phyloP scores from a whole-genome alignment of 2,329 filamentous ascomycete species.

The Endothia cerciana region DNA sequence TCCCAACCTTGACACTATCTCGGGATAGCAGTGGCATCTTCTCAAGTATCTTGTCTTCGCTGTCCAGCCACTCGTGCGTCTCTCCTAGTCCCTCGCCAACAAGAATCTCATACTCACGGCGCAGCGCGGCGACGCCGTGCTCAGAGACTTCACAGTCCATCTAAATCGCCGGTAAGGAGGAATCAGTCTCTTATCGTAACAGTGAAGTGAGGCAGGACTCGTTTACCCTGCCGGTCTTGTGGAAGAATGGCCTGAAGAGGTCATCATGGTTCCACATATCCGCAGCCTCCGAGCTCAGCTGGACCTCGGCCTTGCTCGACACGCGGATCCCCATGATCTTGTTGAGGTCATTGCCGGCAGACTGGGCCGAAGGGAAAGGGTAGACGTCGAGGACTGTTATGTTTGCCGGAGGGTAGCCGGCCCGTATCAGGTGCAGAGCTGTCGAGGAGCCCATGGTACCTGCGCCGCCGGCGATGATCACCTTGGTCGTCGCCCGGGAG shows the following conservation, averaged over 20 bases:
- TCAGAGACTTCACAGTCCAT: constrained; percentile 41
- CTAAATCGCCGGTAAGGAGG: constrained; percentile 4
- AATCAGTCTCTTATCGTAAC: not conserved
- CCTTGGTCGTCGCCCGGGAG: constrained; percentile 26
- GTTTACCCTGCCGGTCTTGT: constrained; percentile 46
- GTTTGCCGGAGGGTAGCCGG: constrained; percentile 47
- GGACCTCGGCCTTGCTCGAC: constrained; percentile 38
- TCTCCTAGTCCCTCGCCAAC: constrained; percentile 43
- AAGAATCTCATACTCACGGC: constrained; percentile 42
- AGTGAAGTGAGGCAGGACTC: not conserved
- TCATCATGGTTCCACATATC: constrained; percentile 48
- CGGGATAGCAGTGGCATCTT: constrained; percentile 45
- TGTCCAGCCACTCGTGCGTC: constrained; percentile 47
- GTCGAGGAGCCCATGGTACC: constrained; percentile 52
- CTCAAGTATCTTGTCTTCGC: constrained; percentile 46
- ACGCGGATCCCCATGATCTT: constrained; percentile 49
- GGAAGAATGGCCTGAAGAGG: constrained; percentile 48
- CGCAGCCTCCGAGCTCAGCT: constrained; percentile 39
- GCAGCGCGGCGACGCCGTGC: constrained; percentile 40
- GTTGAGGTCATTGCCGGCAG: constrained; percentile 51
- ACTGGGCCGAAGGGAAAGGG: constrained; percentile 50
- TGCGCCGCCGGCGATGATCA: constrained; percentile 52
- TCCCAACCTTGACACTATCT: constrained; percentile 44
- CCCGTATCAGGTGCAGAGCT: constrained; percentile 48
- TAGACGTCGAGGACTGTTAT: constrained; percentile 52